Evolutionary conservation across 2,329 filamentous ascomycete genomes (phyloP).

Genomic region (Parastagonospora nodorum): DNA sequence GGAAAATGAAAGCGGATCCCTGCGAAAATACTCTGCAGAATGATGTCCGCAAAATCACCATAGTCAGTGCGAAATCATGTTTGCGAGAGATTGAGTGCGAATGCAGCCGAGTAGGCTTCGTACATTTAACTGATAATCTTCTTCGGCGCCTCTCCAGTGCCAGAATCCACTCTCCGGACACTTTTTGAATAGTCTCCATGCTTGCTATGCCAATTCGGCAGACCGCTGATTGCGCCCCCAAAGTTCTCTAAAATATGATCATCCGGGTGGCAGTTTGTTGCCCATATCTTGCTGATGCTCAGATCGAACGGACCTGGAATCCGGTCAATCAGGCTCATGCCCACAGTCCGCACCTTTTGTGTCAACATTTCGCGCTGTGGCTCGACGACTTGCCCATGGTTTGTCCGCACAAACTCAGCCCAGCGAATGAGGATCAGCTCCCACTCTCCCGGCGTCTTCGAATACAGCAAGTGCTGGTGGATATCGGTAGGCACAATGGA

Average conservation of each 20-base stretch:
- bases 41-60: too few relatives aligned
- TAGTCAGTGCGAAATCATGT: too few relatives aligned
- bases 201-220: slow-evolving; percentile 25
- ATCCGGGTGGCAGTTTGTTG: slow-evolving; percentile 69
- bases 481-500: slow-evolving; percentile 92
- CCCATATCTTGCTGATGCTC: slow-evolving; percentile 85
- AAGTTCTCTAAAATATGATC: slow-evolving; percentile 39
- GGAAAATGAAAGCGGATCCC: not conserved
- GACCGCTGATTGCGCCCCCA: slow-evolving; percentile 28
- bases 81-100: not conserved
- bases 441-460: slow-evolving; percentile 81
- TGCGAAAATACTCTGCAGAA: too few relatives aligned
- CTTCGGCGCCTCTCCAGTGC: slow-evolving; percentile 8
- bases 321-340: slow-evolving; percentile 86
- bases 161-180: slow-evolving; percentile 18
- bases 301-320: slow-evolving; percentile 88
- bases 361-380: slow-evolving; percentile 88
- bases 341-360: slow-evolving; percentile 83
- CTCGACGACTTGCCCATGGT: slow-evolving; percentile 88
- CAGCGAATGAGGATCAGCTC: slow-evolving; percentile 92
- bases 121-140: slow-evolving; percentile 16
- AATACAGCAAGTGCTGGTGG: slow-evolving; percentile 89
- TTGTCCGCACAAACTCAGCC: slow-evolving; percentile 93
- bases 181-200: slow-evolving; percentile 24
- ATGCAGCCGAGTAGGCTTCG: not conserved